Conservation (phyloP, 164 flowering plant genomes). For the Stephania japonica region DNA sequence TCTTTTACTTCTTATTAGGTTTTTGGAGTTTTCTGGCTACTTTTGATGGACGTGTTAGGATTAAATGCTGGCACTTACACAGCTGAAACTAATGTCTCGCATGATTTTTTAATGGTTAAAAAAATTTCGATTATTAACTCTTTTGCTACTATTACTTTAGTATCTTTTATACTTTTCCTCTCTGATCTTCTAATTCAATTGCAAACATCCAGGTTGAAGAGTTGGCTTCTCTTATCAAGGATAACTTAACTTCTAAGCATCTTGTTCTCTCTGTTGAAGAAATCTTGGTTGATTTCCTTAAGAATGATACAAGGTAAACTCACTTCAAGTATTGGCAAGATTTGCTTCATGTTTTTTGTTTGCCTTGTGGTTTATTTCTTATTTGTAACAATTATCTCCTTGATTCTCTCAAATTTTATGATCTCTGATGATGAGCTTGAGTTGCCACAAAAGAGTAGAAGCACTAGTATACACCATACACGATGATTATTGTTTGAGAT, state of each 20-base stretch:
- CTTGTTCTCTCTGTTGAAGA: conserved; percentile 81
- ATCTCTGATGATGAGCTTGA: no score
- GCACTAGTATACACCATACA: no score
- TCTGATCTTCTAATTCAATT: not conserved
- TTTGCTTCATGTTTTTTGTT: not conserved
- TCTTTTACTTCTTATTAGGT: no score
- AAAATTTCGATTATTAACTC: not conserved
- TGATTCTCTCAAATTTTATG: no score
- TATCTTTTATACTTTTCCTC: not conserved
- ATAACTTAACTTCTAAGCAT: conserved; percentile 77
- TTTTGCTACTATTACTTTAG: not conserved
- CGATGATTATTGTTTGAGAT: no score
- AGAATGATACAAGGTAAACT: conserved; percentile 56
- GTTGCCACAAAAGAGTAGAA: no score
- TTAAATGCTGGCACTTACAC: no score
- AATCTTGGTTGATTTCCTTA: conserved; percentile 57
- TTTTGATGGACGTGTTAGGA: no score
- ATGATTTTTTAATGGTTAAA: not conserved
- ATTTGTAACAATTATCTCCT: no score
- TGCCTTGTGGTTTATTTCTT: not conserved
- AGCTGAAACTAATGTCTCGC: not conserved
- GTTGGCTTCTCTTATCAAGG: conserved; percentile 73
- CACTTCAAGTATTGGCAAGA: not conserved
- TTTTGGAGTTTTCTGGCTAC: no score
- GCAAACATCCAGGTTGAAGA: conserved; percentile 65